These are phyloP conservation scores for Dendrobium officinale DNA, from an alignment of 106 monocot species.

Conservation along the genomic window DNA sequence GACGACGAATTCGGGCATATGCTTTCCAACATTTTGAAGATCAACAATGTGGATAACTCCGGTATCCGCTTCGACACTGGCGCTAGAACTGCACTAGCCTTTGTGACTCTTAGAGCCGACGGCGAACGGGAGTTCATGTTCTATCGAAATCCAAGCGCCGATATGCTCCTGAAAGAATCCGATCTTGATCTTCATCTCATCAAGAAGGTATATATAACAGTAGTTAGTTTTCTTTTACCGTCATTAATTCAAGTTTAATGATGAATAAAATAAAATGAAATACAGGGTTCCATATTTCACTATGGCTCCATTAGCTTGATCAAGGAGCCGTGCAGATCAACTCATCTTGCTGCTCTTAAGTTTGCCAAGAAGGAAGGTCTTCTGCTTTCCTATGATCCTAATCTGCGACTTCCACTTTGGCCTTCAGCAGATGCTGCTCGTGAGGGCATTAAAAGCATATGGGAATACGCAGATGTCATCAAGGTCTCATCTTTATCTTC, in stretches of 20 bases:
- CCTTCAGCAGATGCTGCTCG: constrained; percentile 22
- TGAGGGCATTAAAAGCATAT: constrained; percentile 26
- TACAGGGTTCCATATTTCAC: constrained; percentile 24
- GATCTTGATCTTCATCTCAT: constrained; percentile 22
- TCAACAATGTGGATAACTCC: constrained; percentile 18
- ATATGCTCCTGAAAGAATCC: constrained; percentile 22
- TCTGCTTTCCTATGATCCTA: constrained; percentile 26
- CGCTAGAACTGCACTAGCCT: constrained; percentile 31
- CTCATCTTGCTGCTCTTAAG: constrained; percentile 19
- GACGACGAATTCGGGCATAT: constrained; percentile 30
- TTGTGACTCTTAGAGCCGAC: constrained; percentile 23
- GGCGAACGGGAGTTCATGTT: constrained; percentile 41
- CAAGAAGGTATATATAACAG: not conserved
- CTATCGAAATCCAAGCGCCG: constrained; percentile 31
- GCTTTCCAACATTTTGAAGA: constrained; percentile 19
- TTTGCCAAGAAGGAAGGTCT: constrained; percentile 21
- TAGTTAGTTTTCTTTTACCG: not conserved
- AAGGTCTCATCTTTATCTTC: constrained; percentile 8
- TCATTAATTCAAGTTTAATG: not conserved
- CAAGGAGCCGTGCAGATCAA: constrained; percentile 27
- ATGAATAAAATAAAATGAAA: not conserved
- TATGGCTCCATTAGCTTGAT: constrained; percentile 38
- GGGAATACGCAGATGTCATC: constrained; percentile 22
- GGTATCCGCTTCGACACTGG: constrained; percentile 19
- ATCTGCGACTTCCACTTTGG: constrained; percentile 27